Evolutionary conservation across 805 yeast genomes (phyloP).

Genomic region (Lachancea nothofagi): DNA sequence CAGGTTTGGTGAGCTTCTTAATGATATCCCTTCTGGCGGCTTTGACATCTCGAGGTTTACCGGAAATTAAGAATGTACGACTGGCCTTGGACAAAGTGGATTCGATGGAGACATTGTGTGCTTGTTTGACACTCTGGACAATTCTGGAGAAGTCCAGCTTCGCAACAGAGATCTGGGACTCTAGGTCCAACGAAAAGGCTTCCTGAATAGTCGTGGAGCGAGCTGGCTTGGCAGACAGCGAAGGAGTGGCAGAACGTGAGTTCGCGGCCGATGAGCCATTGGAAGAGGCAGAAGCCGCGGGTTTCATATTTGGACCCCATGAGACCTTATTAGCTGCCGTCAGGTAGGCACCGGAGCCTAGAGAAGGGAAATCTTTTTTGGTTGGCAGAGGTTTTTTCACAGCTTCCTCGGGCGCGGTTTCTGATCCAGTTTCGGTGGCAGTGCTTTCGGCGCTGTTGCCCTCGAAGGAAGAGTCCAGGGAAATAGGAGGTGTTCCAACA

Average conservation of each 20-base stretch:
- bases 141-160: slow-evolving; percentile 67
- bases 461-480: slow-evolving; percentile 9
- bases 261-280: slow-evolving; percentile 15
- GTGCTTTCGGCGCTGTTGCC: too few relatives aligned
- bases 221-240: slow-evolving; percentile 37
- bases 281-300: slow-evolving; percentile 29
- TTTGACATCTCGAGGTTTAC: slow-evolving; percentile 59
- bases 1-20: slow-evolving; percentile 72
- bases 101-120: slow-evolving; percentile 60
- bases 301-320: slow-evolving; percentile 48
- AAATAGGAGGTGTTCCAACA: slow-evolving; percentile 19
- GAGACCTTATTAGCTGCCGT: slow-evolving; percentile 26
- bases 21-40: slow-evolving; percentile 71
- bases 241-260: slow-evolving; percentile 20
- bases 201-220: slow-evolving; percentile 65
- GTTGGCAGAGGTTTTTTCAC: slow-evolving; percentile 26
- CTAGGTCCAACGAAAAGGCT: slow-evolving; percentile 67
- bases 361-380: slow-evolving; percentile 54
- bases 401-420: slow-evolving; percentile 7
- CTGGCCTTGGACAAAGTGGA: slow-evolving; percentile 75
- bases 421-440: slow-evolving; percentile 9
- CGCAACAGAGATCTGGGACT: slow-evolving; percentile 57
- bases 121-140: slow-evolving; percentile 54
- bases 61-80: slow-evolving; percentile 79
- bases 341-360: slow-evolving; percentile 45